Percentiles rank a stretch among this genome's conserved stretches.
These are phyloP conservation scores for Hericium coralloides DNA, from an alignment of 768 basidiomycete genomes.

Conservation along the genomic window DNA sequence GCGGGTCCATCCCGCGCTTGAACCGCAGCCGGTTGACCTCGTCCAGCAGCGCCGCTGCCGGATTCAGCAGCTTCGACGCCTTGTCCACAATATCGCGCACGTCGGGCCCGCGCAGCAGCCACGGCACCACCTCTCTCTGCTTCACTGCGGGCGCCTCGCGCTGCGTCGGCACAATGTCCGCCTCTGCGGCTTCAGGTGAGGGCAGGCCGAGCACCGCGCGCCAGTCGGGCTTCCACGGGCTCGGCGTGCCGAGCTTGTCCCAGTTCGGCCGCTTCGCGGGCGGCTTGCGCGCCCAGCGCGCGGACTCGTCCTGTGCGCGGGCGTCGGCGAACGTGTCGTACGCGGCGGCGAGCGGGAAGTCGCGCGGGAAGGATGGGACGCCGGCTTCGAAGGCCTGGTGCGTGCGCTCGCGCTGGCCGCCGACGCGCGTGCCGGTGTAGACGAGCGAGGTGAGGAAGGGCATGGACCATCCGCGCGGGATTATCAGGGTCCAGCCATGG, in stretches of 20 bases:
- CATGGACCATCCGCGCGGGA: constrained; percentile 89
- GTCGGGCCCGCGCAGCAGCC: constrained; percentile 62
- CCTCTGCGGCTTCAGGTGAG: neutral
- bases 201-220: constrained; percentile 49
- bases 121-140: constrained; percentile 30
- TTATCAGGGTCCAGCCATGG: constrained; percentile 82
- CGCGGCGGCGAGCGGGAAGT: constrained; percentile 55
- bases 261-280: constrained; percentile 81
- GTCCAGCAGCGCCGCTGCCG: constrained; percentile 35
- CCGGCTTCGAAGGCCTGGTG: constrained; percentile 82
- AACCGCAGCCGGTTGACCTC: constrained; percentile 52
- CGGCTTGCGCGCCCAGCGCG: constrained; percentile 71
- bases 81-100: constrained; percentile 36
- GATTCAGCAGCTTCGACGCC: constrained; percentile 29
- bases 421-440: constrained; percentile 77
- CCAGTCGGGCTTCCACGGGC: constrained; percentile 79
- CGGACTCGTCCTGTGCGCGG: constrained; percentile 44
- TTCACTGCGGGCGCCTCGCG: constrained; percentile 28
- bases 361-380: constrained; percentile 66
- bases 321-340: constrained; percentile 41
- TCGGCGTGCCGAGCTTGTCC: constrained; percentile 49
- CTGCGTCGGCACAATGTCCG: constrained; percentile 34
- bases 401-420: constrained; percentile 75
- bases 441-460: constrained; percentile 78
- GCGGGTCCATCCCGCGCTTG: constrained; percentile 39